Evolutionary conservation across 306 rosid species (phyloP).

Genomic region (barrel medic (Medicago truncatula)): MtrunA17r5.0-ANR NC_053044.1:52233001-52233500

Average conservation of each 20-base stretch:
- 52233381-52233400: constrained; percentile 11
- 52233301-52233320: constrained; percentile 17
- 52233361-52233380: background rate
- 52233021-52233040: constrained; percentile 26
- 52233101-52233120: constrained; percentile 67
- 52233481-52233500: background rate
- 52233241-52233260: constrained; percentile 59
- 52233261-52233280: constrained; percentile 70
- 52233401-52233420: constrained; percentile 1
- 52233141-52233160: constrained; percentile 67
- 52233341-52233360: background rate
- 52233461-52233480: background rate
- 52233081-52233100: constrained; percentile 72
- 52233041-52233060: constrained; percentile 29
- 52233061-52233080: constrained; percentile 55
- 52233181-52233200: constrained; percentile 73
- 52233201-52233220: constrained; percentile 82
- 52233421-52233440: background rate
- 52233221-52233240: constrained; percentile 82
- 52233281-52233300: constrained; percentile 25
- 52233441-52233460: background rate
- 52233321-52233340: constrained; percentile 2
- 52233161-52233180: constrained; percentile 76
- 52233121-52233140: constrained; percentile 58
- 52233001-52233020: constrained; percentile 24